Base-by-base conservation (phyloP, 1,284 basidiomycete genomes). In the Fomes fomentarius region DNA sequence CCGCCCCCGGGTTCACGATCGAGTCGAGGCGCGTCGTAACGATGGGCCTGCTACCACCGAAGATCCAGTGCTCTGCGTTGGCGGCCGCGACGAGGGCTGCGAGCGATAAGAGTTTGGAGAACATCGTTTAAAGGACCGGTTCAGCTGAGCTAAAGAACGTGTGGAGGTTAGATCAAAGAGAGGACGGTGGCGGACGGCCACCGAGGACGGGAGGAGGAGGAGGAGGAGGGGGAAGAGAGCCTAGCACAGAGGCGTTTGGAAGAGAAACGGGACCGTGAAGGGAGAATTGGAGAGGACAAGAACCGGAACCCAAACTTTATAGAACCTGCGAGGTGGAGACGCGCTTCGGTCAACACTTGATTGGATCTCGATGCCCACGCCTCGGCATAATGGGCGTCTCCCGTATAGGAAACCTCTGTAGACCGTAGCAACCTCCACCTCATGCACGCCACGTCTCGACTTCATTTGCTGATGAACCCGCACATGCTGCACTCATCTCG, bases 11-110 rank as follows among this genome's bases (percentile, higher is more conserved):
- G 56, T 52, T 61, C 28, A 70, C 62, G 57, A 71, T 65, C n/a
- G 69, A 62, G 54, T 71, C 69, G 48, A 69, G 49, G 17, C 69
- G 65, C 30, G 62, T 62, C 37, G 63, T 57, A 17, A 63, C 54
- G 52, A 68, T 60, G 38, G 66, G 62, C 46, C 50, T 52, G 31
- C 60, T 63, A 30, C 66, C 69, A 55, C 57, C 68, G 57, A 65
- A 66, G 28, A 64, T 68, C 54, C 63, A 63, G 61, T 69, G 67
- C 56, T 56, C 56, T 21, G 56, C 63, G 57, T 66, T 66, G 5
- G 62, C 67, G 17, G 54, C 49, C n/a, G 60, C 60, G 15, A 53
- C 65, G 39, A 65, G 53, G 11, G 62, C 57, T 14, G 58, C 48
- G 37, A 64, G 57, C 50, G 61, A 58, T 9, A 64, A 12, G 42